Evolutionary conservation across 2,329 filamentous ascomycete species (phyloP), one percentile per base, ranked within the genome.

Genomic region (Berkeleyomyces rouxiae): DNA sequence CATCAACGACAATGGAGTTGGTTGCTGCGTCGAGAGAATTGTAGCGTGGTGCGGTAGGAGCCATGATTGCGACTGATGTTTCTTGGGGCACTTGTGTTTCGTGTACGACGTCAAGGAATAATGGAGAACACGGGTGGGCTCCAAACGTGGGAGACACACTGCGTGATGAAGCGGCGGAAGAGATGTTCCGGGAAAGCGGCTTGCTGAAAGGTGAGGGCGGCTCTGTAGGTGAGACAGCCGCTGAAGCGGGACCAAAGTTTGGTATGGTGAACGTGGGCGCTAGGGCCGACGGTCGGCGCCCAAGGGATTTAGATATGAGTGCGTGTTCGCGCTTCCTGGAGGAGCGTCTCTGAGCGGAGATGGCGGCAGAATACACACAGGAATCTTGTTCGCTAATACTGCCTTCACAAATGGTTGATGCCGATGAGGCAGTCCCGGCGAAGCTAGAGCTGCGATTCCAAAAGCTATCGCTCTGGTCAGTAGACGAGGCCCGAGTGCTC

Each of bases 1-100:
- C 59, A 39, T 64, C 62, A 16, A 64, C 58, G 39, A 64, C 51
- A 49, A 64, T 61, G 4, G 59, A 58, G 58, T 61, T 58, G 3
- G 59, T 49, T 36, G 59, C 44, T n/a, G 62, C 37, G 16, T 44
- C 39, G 9, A 64, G 51, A 2, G 58, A 44, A n/a, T 57, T 37
- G 43, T 58, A 61, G 4, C 47, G 7, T 10, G 62, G 55, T 61
- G 62, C 37, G 13, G 62, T 43, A 4, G 43, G 59, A 59, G 42
- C 9, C 42, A 44, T 59, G 6, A 4, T 2, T 39, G 39, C 7
- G 36, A 23, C 5, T 31, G 42, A 46, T n/a, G 13, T 44, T 3
- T 16, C 58, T 13, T 10, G 6, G 33, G 11, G 31, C 4, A 13
- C 10, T 31, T 44, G 58, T 43, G 51, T 55, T 39, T 55, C 33